Percentiles rank a stretch among this genome's conserved stretches.
Evolutionary conservation across 1,139 yeast species (phyloP).

Genomic region (Sugiyamaella xylanicola): DNA sequence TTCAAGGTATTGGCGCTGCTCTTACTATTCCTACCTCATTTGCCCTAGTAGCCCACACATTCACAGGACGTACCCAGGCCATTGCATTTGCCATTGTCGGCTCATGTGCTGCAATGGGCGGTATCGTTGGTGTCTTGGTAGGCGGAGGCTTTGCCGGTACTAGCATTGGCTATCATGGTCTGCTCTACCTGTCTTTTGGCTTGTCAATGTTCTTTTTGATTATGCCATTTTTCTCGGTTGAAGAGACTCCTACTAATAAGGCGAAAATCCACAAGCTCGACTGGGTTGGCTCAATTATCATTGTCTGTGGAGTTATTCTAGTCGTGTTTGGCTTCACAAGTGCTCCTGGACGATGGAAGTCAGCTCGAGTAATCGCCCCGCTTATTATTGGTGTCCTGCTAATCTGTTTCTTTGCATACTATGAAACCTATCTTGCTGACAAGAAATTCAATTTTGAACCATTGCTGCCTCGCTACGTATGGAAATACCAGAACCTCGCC

Average conservation of each 20-base stretch:
- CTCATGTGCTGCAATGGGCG: constrained; percentile 35
- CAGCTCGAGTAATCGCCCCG: constrained; percentile 35
- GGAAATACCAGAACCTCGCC: constrained; percentile 29
- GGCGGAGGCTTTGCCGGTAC: constrained; percentile 44
- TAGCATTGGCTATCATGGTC: constrained; percentile 40
- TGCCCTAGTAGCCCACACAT: constrained; percentile 41
- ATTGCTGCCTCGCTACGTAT: constrained; percentile 30
- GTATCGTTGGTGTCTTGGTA: constrained; percentile 41
- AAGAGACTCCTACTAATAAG: constrained; percentile 33
- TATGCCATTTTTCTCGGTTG: constrained; percentile 32
- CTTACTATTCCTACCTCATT: constrained; percentile 41
- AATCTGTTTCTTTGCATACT: constrained; percentile 30
- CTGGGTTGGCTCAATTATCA: constrained; percentile 35
- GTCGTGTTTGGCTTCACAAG: constrained; percentile 37
- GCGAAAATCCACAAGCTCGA: constrained; percentile 36
- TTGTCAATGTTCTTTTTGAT: constrained; percentile 28
- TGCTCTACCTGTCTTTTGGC: constrained; percentile 40
- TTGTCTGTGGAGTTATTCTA: constrained; percentile 39
- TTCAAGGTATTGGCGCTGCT: constrained; percentile 46
- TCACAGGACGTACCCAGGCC: constrained; percentile 37
- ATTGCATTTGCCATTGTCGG: constrained; percentile 36
- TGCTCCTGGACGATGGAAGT: constrained; percentile 36
- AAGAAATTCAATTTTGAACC: constrained; percentile 24
- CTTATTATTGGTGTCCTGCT: constrained; percentile 36
- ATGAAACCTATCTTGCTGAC: constrained; percentile 25